Conservation (phyloP, 192 early-diverging fungal species). For the Coemansia sp. region DNA sequence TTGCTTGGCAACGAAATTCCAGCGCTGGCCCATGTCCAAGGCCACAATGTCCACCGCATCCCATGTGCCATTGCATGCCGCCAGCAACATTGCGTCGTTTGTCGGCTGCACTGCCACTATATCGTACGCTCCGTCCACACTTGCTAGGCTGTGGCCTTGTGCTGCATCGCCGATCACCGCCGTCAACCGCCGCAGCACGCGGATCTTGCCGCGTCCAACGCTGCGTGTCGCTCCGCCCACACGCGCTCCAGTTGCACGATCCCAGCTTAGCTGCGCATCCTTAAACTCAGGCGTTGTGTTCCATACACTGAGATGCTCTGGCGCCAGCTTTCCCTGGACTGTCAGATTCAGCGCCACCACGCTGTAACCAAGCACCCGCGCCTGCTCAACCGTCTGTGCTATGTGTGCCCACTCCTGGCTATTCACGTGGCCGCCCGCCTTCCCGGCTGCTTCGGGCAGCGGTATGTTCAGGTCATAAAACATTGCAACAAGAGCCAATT, state of each 20-base stretch:
- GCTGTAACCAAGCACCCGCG: conserved; percentile 37
- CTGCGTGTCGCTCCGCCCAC: background rate
- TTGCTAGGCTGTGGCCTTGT: conserved; percentile 29
- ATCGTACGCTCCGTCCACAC: conserved; percentile 29
- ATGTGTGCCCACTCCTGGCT: conserved; percentile 41
- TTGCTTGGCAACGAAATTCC: conserved; percentile 49
- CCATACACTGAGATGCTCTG: conserved; percentile 43
- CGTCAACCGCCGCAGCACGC: conserved; percentile 45
- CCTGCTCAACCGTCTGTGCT: conserved; percentile 36
- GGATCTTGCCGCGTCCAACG: conserved; percentile 24
- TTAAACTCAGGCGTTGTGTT: conserved; percentile 17
- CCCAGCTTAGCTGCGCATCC: conserved; percentile 30
- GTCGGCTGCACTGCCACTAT: conserved; percentile 47
- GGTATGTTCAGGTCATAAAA: conserved; percentile 54
- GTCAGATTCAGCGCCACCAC: conserved; percentile 49
- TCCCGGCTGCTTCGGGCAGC: conserved; percentile 42
- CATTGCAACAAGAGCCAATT: conserved; percentile 14
- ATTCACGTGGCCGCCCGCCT: conserved; percentile 21
- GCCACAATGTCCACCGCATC: conserved; percentile 41
- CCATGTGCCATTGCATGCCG: conserved; percentile 43
- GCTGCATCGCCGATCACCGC: conserved; percentile 33
- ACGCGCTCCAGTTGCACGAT: conserved; percentile 23
- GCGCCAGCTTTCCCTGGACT: conserved; percentile 24
- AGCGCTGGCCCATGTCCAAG: conserved; percentile 45
- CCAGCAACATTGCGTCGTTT: conserved; percentile 30